Evolutionary conservation across 1,284 basidiomycete species (phyloP).

Genomic region (Papiliotrema nemorosa): DNA sequence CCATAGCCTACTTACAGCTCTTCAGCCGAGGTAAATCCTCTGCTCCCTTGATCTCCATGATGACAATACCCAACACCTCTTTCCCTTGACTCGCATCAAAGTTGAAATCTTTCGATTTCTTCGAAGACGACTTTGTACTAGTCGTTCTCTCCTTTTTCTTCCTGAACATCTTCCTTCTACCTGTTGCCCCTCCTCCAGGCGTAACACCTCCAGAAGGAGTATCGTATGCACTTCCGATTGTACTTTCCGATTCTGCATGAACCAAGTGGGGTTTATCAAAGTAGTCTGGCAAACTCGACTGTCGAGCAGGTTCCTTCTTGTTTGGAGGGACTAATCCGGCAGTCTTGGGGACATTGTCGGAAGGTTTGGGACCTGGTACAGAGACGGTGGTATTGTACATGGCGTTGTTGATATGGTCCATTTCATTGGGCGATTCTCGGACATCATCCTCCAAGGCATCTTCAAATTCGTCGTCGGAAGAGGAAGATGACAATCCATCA

Average conservation of each 20-base stretch:
- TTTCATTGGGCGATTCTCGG: constrained; percentile 2
- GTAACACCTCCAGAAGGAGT: constrained; percentile 24
- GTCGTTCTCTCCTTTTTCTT: constrained; percentile 13
- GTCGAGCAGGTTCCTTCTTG: constrained; percentile 11
- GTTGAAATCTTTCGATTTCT: constrained; percentile 55
- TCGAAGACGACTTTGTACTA: constrained; percentile 6
- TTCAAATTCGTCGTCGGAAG: constrained; percentile 56
- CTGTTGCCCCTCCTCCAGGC: constrained; percentile 19
- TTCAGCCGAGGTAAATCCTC: constrained; percentile 78
- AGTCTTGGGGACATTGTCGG: constrained; percentile 10
- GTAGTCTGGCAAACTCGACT: constrained; percentile 16
- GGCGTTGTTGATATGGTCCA: constrained; percentile 5
- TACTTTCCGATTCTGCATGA: neutral
- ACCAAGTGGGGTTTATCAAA: constrained; percentile 10
- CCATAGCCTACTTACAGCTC: constrained; percentile 67
- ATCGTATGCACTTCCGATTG: constrained; percentile 9
- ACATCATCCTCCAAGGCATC: constrained; percentile 33
- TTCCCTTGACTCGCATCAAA: constrained; percentile 59
- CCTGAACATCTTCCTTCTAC: constrained; percentile 23
- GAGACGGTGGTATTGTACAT: constrained; percentile 8
- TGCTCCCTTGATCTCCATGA: constrained; percentile 70
- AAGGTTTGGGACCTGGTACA: constrained; percentile 8
- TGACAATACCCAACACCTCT: constrained; percentile 90
- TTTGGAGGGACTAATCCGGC: constrained; percentile 18
- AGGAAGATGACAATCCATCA: constrained; percentile 63